Evolutionary conservation across 2,329 filamentous ascomycete genomes (phyloP).

Genomic region (Magnaporthiopsis rhizophila): DNA sequence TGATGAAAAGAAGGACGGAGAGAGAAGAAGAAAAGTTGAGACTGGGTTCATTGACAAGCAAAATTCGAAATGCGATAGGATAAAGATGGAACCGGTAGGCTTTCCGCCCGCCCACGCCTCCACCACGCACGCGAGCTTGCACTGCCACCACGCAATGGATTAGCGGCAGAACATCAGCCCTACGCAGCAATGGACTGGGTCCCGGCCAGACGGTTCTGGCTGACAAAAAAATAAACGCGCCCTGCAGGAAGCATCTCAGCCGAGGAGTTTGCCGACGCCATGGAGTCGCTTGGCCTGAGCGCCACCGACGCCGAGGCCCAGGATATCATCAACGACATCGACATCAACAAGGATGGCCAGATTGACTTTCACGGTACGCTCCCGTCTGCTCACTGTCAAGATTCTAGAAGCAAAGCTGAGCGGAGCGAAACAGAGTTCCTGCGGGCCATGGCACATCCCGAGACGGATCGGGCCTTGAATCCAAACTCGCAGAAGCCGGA

Average conservation of each 20-base stretch:
- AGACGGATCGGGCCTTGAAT: conserved; percentile 42
- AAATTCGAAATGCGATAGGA: not conserved
- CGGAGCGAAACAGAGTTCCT: conserved; percentile 44
- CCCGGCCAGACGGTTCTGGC: not conserved
- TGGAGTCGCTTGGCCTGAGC: conserved; percentile 56
- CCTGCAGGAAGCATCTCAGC: conserved; percentile 52
- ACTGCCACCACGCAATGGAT: not conserved
- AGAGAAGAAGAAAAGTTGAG: conserved; percentile 77
- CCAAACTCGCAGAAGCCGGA: not conserved
- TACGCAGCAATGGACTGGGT: no score
- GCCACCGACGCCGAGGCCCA: conserved; percentile 54
- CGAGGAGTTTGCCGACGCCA: conserved; percentile 54
- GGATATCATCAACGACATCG: conserved; percentile 61
- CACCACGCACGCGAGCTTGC: not conserved
- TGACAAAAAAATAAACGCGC: not conserved
- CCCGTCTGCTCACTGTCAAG: not conserved
- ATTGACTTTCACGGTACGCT: conserved; percentile 54
- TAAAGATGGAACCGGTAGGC: conserved; percentile 7
- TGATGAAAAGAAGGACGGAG: conserved; percentile 63
- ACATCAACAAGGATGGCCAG: conserved; percentile 56
- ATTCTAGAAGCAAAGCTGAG: no score
- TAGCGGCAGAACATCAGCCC: not conserved
- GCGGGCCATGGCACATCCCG: conserved; percentile 56
- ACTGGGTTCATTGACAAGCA: conserved; percentile 72
- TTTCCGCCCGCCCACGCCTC: not conserved